These are phyloP conservation scores for Otatea glauca DNA, from an alignment of 176 grass and related monocot species.

Conservation along the genomic window DNA sequence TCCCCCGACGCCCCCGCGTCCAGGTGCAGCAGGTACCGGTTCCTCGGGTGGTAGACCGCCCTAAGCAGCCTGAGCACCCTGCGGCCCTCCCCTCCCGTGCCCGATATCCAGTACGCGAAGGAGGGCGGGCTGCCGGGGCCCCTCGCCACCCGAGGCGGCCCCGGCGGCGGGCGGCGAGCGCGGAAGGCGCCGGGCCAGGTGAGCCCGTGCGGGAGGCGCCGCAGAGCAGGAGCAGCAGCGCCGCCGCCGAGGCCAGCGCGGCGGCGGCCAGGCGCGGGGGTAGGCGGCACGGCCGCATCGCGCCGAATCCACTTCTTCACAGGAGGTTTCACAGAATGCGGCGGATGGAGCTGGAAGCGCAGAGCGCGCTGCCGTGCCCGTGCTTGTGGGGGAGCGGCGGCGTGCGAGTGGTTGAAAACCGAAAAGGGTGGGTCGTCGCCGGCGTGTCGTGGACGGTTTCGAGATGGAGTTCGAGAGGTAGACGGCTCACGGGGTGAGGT, in stretches of 20 bases:
- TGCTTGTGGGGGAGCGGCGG: neutral
- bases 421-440: neutral
- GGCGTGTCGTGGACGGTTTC: neutral
- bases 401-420: neutral
- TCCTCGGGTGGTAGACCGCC: constrained; percentile 67
- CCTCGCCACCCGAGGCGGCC: neutral
- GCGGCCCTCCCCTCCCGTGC: constrained; percentile 48
- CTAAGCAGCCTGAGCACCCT: constrained; percentile 50
- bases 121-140: constrained; percentile 25
- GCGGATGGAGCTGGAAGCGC: neutral
- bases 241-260: neutral
- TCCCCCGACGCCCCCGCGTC: constrained; percentile 43
- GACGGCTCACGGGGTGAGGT: neutral
- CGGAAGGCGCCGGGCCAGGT: neutral
- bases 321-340: neutral
- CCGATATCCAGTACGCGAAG: constrained; percentile 72
- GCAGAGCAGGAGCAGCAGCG: constrained; percentile 24
- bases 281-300: constrained; percentile 15
- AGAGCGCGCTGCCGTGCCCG: neutral
- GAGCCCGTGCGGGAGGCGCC: neutral
- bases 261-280: constrained; percentile 21
- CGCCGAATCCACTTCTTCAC: neutral
- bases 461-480: neutral
- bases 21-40: constrained; percentile 65
- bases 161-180: neutral